Base-by-base conservation (phyloP, 1,139 yeast genomes). In the Petasospora fabianii region DNA sequence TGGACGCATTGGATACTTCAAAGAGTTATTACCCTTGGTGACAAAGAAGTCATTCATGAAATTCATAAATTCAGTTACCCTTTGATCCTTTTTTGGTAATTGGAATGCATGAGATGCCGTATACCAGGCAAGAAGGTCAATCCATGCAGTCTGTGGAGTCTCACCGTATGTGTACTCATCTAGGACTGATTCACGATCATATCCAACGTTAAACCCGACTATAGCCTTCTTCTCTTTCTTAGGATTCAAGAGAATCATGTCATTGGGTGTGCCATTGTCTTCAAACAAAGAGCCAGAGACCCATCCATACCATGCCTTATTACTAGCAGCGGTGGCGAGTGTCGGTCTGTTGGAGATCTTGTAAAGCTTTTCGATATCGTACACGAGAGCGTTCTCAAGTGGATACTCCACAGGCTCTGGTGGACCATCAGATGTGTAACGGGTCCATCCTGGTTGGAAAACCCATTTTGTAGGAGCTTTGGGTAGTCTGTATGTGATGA, bases 271-370 rank as follows among this genome's bases (percentile, higher is more conserved):
- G 30, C 56, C 54, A 3, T 43, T 19, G 2, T 70, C 75, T 6
- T 70, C 75, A 6, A 78, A 66, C 16, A 90, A 61, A 61, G 74
- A 80, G 0, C 97, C 96, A 0, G 96, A 86, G 3, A 86, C 80
- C 98, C 98, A 90, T 1, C 83, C 81, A 56, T 90, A 90, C 95
- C 97, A 87, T 0, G 96, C 96, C 22, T 72, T 65, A 0, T 71
- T 59, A 0, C 95, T 77, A 3, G 73, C 80, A 12, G 96, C 94
- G 0, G 87, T 77, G 5, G 96, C 96, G 58, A 90, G 55, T 0
- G 84, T 80, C 0, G 97, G 80, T 57, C 75, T 87, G 10, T 73
- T 77, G 1, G 90, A 75, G 21, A 41, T 32, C 21, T 36, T 80
- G 64, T 85, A 88, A 55, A 90, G 57, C 1, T 80, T 85, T 58